phyloP scores from a whole-genome alignment of 2,329 filamentous ascomycete genomes.

The Diaporthe sp. region DNA sequence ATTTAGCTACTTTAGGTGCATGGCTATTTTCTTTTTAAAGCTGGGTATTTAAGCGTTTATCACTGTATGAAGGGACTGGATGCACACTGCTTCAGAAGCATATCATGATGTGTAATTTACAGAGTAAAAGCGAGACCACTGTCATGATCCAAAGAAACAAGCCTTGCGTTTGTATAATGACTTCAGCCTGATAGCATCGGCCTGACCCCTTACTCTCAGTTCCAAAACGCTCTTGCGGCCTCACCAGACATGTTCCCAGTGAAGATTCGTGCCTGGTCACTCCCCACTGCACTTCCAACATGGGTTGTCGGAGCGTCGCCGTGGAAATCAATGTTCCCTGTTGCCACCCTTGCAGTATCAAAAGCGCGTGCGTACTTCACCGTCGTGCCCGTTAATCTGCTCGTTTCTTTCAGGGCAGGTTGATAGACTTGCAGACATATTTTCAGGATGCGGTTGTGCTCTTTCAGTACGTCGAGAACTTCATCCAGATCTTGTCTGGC shows the following conservation, averaged over 20 bases:
- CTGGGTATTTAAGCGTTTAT: too few relatives aligned
- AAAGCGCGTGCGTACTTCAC: slow-evolving; percentile 17
- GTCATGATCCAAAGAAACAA: too few relatives aligned
- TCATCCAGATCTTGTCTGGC: neutral
- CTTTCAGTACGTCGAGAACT: neutral
- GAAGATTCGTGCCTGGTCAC: neutral
- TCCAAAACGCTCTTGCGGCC: neutral
- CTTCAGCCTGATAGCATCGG: neutral
- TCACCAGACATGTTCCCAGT: neutral
- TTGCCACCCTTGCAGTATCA: slow-evolving; percentile 5
- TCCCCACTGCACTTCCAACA: neutral
- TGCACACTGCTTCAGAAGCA: too few relatives aligned
- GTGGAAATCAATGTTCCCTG: slow-evolving; percentile 20
- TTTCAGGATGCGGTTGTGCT: slow-evolving; percentile 12
- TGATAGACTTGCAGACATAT: slow-evolving; percentile 9
- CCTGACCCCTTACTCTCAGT: neutral
- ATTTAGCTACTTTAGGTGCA: too few relatives aligned
- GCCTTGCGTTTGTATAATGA: too few relatives aligned
- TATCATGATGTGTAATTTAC: too few relatives aligned
- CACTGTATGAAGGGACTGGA: too few relatives aligned
- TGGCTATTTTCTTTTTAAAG: too few relatives aligned
- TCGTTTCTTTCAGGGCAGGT: slow-evolving; percentile 22
- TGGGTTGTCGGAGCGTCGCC: neutral
- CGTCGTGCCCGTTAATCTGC: neutral
- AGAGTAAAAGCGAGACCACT: too few relatives aligned